These are phyloP conservation scores for Cadophora gregata DNA, from an alignment of 2,329 filamentous ascomycete species.

Conservation along the genomic window DNA sequence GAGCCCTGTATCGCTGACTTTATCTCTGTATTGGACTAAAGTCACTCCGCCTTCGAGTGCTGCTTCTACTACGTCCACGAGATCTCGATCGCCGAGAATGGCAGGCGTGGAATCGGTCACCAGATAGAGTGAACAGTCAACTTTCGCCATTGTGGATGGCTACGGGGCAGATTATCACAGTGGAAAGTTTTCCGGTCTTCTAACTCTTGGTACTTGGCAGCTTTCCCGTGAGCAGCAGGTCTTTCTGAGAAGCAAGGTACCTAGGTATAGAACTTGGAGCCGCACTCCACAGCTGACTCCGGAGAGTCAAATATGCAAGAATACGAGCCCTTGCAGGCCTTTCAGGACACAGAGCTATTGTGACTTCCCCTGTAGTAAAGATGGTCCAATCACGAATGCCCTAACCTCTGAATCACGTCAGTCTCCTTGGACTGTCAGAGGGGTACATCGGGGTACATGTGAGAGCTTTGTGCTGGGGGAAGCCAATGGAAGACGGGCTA, in stretches of 20 bases:
- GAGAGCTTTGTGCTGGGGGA: neutral
- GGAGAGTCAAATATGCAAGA: neutral
- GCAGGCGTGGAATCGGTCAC: constrained; percentile 92
- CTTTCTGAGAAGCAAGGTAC: neutral
- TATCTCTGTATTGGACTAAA: constrained; percentile 90
- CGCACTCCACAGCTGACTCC: neutral
- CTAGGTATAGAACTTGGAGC: neutral
- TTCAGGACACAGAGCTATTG: constrained; percentile 1
- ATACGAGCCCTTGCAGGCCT: too few relatives aligned
- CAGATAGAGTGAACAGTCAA: constrained; percentile 85
- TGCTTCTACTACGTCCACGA: constrained; percentile 75
- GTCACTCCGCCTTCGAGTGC: constrained; percentile 82
- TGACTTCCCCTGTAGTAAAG: neutral
- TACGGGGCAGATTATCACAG: neutral
- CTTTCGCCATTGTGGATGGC: constrained; percentile 36
- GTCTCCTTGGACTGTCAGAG: constrained; percentile 1
- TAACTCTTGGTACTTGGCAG: constrained; percentile 3
- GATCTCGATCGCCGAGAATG: constrained; percentile 74
- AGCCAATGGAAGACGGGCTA: neutral
- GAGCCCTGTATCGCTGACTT: constrained; percentile 74
- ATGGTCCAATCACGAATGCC: neutral
- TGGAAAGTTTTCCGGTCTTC: neutral
- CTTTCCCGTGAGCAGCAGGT: neutral
- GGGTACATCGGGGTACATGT: neutral
- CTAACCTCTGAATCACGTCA: neutral